Conservation (phyloP, 1,139 yeast species). For the Taiozyma sp. region DNA sequence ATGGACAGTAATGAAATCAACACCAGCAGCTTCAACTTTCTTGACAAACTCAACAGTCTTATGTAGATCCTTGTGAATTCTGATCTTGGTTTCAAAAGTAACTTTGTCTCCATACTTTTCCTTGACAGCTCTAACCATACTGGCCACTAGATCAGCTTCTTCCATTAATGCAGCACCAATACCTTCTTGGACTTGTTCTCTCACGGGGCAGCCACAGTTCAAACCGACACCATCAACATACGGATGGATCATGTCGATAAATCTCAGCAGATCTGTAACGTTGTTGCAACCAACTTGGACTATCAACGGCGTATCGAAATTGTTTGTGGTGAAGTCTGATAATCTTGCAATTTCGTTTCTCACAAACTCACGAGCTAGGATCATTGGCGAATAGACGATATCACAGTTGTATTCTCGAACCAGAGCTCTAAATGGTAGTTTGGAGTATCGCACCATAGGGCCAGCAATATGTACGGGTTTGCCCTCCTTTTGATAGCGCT, state of each 20-base stretch:
- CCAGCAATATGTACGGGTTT: constrained; percentile 82
- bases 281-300: constrained; percentile 93
- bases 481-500: constrained; percentile 37
- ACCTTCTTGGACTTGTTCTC: constrained; percentile 92
- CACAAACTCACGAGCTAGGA: constrained; percentile 90
- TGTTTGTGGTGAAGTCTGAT: constrained; percentile 81
- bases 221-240: constrained; percentile 92
- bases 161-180: constrained; percentile 95
- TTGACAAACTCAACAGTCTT: constrained; percentile 74
- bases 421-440: constrained; percentile 83
- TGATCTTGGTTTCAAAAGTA: constrained; percentile 83
- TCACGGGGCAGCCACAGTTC: constrained; percentile 97
- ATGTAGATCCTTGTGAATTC: constrained; percentile 73
- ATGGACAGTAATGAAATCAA: constrained; percentile 90
- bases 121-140: constrained; percentile 83
- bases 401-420: constrained; percentile 74
- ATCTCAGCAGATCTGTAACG: constrained; percentile 74
- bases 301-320: constrained; percentile 61
- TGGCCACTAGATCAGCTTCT: constrained; percentile 73
- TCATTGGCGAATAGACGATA: constrained; percentile 94
- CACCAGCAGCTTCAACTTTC: constrained; percentile 80
- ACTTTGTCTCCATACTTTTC: constrained; percentile 61
- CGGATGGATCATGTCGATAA: constrained; percentile 86
- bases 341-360: constrained; percentile 76
- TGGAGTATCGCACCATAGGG: constrained; percentile 96